Percentiles rank a stretch among this genome's conserved stretches.
Evolutionary conservation across 306 rosid species (phyloP).

Genomic region (Dryas alaskensis): DNA sequence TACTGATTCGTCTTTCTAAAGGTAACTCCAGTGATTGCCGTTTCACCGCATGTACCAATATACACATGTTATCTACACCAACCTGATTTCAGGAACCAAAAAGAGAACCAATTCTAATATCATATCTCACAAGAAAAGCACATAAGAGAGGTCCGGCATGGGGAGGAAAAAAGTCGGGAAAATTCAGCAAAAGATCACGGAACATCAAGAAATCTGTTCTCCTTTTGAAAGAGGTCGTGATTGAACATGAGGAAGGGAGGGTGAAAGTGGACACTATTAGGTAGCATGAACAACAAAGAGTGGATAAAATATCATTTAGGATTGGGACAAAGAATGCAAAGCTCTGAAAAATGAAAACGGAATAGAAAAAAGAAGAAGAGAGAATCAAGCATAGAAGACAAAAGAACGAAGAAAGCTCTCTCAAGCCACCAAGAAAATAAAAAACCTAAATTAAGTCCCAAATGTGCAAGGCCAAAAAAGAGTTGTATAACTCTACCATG

Average conservation of each 20-base stretch:
- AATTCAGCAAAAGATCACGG: neutral
- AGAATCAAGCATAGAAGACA: neutral
- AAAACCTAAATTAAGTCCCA: neutral
- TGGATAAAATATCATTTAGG: neutral
- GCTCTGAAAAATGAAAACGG: neutral
- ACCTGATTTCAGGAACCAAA: slow-evolving; percentile 57
- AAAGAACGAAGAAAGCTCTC: neutral
- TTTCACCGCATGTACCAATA: slow-evolving; percentile 88
- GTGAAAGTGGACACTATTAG: neutral
- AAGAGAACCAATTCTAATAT: slow-evolving; percentile 8
- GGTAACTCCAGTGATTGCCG: slow-evolving; percentile 66
- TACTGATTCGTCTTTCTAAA: slow-evolving; percentile 74
- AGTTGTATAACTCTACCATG: neutral
- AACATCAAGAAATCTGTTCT: neutral
- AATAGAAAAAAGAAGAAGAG: neutral
- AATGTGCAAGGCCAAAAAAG: neutral
- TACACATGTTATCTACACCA: slow-evolving; percentile 99
- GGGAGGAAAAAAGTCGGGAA: neutral
- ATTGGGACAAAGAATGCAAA: neutral
- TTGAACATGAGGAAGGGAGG: slow-evolving; percentile 6
- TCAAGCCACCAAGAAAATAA: neutral
- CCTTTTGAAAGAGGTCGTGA: neutral
- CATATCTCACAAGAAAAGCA: slow-evolving; percentile 3
- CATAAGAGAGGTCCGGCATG: neutral
- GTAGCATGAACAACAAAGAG: neutral